phyloP scores from a whole-genome alignment of 75 land plant species.

The Gnetum montanum region DNA sequence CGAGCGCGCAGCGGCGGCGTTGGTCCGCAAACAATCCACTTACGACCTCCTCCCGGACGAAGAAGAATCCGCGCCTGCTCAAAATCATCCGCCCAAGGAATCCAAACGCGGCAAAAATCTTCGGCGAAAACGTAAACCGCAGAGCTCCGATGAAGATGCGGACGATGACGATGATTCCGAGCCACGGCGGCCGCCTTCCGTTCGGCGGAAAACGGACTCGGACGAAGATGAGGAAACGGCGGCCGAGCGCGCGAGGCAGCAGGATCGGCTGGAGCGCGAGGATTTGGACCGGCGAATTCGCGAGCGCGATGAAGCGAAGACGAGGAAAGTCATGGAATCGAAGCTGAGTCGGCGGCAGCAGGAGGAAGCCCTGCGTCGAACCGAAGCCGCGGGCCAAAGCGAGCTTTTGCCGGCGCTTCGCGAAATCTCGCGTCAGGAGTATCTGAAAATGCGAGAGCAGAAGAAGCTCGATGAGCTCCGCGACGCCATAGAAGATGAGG shows the following conservation, averaged over 20 bases:
- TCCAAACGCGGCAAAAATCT: constrained; percentile 35
- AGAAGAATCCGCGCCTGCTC: constrained; percentile 12
- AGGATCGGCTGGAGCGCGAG: constrained; percentile 82
- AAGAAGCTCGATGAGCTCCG: constrained; percentile 83
- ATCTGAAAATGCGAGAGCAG: constrained; percentile 77
- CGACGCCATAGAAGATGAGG: constrained; percentile 74
- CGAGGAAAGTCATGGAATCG: constrained; percentile 74
- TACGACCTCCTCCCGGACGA: constrained; percentile 82
- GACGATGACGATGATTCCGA: constrained; percentile 48
- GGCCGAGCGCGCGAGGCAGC: constrained; percentile 68
- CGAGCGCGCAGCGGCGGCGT: constrained; percentile 73
- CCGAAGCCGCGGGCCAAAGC: constrained; percentile 60
- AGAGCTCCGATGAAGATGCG: constrained; percentile 21
- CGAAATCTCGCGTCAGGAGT: constrained; percentile 81
- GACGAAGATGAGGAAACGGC: constrained; percentile 21
- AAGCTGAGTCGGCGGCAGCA: constrained; percentile 48
- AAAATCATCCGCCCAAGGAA: constrained; percentile 12
- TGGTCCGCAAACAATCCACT: constrained; percentile 54
- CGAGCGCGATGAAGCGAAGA: constrained; percentile 79
- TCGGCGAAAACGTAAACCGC: constrained; percentile 55
- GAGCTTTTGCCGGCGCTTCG: constrained; percentile 39
- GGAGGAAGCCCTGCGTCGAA: constrained; percentile 78
- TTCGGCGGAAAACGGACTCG: too few relatives aligned
- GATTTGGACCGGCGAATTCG: constrained; percentile 70
- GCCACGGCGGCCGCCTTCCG: background rate